These are phyloP conservation scores for Bacidia rubella DNA, from an alignment of 495 filamentous ascomycete genomes.

Conservation along the genomic window DNA sequence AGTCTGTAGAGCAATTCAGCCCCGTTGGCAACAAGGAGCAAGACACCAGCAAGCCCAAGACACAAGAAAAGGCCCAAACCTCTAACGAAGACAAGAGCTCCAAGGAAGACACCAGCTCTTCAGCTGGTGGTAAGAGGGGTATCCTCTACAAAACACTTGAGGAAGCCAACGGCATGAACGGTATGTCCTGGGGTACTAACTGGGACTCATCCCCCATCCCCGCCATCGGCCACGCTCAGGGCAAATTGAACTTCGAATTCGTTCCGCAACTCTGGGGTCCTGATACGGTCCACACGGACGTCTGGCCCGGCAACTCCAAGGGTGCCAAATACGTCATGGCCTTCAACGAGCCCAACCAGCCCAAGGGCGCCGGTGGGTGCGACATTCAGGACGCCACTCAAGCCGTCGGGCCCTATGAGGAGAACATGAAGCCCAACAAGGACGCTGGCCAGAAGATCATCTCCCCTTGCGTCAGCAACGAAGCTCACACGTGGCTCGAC, in stretches of 20 bases:
- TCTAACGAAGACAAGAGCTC: no score
- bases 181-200: conserved; percentile 9
- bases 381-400: background rate
- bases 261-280: conserved; percentile 10
- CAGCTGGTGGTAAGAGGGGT: background rate
- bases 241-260: conserved; percentile 6
- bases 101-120: background rate
- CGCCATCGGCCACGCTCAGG: conserved; percentile 7
- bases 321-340: conserved; percentile 11
- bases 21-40: background rate
- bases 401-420: background rate
- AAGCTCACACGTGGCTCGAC: conserved; percentile 1
- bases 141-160: background rate
- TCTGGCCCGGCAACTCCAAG: conserved; percentile 11
- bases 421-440: conserved; percentile 3
- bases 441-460: conserved; percentile 6
- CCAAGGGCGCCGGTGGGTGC: conserved; percentile 7
- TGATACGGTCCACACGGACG: conserved; percentile 4
- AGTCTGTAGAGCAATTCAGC: background rate
- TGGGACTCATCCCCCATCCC: conserved; percentile 15
- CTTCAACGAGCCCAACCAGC: conserved; percentile 15
- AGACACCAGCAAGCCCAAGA: background rate
- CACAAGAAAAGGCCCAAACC: background rate
- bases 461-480: conserved; percentile 5
- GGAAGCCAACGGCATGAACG: background rate